Percentiles rank a stretch among this genome's conserved stretches.
Evolutionary conservation across 495 filamentous ascomycete genomes (phyloP).

Genomic region (Lepidopterella palustris): DNA sequence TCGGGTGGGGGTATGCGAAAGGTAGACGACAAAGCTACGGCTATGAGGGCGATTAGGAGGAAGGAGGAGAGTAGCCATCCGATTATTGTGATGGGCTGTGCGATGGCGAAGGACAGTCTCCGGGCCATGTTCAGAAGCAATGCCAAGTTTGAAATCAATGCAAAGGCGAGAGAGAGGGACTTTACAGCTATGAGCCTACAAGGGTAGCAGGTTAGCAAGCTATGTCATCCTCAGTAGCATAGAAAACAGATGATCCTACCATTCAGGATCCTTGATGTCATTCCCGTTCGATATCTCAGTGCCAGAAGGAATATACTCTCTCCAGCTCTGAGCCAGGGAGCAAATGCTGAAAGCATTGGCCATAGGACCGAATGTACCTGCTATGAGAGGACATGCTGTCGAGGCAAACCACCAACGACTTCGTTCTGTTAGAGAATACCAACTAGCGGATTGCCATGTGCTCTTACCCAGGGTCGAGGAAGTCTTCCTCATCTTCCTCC

Average conservation of each 20-base stretch:
- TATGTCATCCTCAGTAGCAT: background rate
- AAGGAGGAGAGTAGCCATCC: constrained; percentile 64
- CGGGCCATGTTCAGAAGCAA: constrained; percentile 71
- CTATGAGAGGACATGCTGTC: constrained; percentile 72
- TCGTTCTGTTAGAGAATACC: constrained; percentile 6
- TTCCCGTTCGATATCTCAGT: constrained; percentile 43
- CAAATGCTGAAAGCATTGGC: constrained; percentile 77
- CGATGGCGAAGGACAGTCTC: constrained; percentile 48
- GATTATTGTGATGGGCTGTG: constrained; percentile 60
- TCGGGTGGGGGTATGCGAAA: constrained; percentile 43
- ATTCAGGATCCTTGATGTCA: constrained; percentile 60
- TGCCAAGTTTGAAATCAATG: constrained; percentile 63
- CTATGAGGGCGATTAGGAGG: constrained; percentile 54
- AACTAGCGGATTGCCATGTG: constrained; percentile 4
- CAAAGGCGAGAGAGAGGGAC: constrained; percentile 62
- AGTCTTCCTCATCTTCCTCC: constrained; percentile 39
- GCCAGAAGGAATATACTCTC: constrained; percentile 53
- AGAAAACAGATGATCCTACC: constrained; percentile 40
- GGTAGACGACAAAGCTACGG: constrained; percentile 45
- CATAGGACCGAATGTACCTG: constrained; percentile 79
- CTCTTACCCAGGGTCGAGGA: constrained; percentile 54
- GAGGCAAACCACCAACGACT: constrained; percentile 84
- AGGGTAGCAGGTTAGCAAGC: background rate
- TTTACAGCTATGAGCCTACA: constrained; percentile 64
- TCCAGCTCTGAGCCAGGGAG: constrained; percentile 67